Conservation (phyloP, 225 moss, liverwort and hornwort genomes). For the Straminergon stramineum region DNA sequence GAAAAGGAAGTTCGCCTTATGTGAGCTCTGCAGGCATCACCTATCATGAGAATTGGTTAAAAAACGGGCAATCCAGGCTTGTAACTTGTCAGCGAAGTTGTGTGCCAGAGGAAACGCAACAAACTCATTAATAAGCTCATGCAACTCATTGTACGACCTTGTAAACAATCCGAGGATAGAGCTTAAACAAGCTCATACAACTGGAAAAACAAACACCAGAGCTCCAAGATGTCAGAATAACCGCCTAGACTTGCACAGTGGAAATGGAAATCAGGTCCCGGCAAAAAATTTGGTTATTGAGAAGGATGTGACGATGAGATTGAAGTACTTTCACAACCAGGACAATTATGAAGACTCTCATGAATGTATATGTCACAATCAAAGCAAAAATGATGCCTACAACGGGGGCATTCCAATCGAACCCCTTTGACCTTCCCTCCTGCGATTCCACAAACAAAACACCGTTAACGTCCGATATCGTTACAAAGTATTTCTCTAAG, state of each 20-base stretch:
- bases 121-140: background rate
- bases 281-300: conserved; percentile 10
- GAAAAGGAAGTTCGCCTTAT: background rate
- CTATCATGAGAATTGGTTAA: background rate
- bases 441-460: conserved; percentile 20
- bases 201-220: background rate
- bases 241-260: background rate
- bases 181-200: background rate
- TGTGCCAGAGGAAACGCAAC: background rate
- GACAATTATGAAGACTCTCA: conserved; percentile 98
- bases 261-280: background rate
- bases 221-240: background rate
- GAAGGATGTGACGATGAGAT: conserved; percentile 40
- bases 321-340: conserved; percentile 86
- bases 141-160: background rate
- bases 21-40: background rate
- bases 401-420: conserved; percentile 81
- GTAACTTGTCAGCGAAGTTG: background rate
- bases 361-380: conserved; percentile 96
- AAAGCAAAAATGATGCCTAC: conserved; percentile 96
- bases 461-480: background rate
- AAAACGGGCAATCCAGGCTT: background rate
- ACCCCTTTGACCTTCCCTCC: conserved; percentile 83
- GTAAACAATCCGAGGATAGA: background rate
- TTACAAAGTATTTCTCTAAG: background rate